Evolutionary conservation across 1,139 yeast genomes (phyloP).

Genomic region (Candida labiduridarum): DNA sequence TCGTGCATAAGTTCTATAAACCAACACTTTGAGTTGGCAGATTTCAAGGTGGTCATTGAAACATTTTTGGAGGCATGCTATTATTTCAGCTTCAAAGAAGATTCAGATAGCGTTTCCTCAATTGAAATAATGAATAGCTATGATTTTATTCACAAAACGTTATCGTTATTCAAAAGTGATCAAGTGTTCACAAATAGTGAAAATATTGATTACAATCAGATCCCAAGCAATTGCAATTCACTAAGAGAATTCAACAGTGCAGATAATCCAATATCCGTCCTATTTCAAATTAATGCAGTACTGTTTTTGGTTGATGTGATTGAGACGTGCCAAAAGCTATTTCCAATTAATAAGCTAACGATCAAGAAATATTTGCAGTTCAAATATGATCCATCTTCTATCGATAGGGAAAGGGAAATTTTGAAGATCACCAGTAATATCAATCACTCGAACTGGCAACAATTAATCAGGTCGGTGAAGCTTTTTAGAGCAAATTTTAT

Average conservation of each 20-base stretch:
- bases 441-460: conserved; percentile 34
- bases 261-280: conserved; percentile 20
- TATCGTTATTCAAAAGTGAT: conserved; percentile 14
- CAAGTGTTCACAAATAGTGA: not conserved
- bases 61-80: conserved; percentile 30
- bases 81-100: conserved; percentile 24
- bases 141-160: conserved; percentile 30
- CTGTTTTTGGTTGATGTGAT: conserved; percentile 28
- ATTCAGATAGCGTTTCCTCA: conserved; percentile 23
- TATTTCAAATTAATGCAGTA: conserved; percentile 27
- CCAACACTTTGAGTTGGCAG: conserved; percentile 15
- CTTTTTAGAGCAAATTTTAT: conserved; percentile 30
- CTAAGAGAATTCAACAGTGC: conserved; percentile 7
- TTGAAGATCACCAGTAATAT: conserved; percentile 33
- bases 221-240: not conserved
- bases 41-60: conserved; percentile 20
- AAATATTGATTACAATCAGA: not conserved
- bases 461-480: conserved; percentile 25
- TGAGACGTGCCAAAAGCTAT: conserved; percentile 43
- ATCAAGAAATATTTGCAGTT: conserved; percentile 36
- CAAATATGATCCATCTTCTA: conserved; percentile 23
- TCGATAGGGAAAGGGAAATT: conserved; percentile 29
- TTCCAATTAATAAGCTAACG: conserved; percentile 44
- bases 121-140: conserved; percentile 34
- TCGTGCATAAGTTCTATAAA: conserved; percentile 22